phyloP scores from a whole-genome alignment of 2,329 filamentous ascomycete species.

The Westerdykella aurantiaca region DNA sequence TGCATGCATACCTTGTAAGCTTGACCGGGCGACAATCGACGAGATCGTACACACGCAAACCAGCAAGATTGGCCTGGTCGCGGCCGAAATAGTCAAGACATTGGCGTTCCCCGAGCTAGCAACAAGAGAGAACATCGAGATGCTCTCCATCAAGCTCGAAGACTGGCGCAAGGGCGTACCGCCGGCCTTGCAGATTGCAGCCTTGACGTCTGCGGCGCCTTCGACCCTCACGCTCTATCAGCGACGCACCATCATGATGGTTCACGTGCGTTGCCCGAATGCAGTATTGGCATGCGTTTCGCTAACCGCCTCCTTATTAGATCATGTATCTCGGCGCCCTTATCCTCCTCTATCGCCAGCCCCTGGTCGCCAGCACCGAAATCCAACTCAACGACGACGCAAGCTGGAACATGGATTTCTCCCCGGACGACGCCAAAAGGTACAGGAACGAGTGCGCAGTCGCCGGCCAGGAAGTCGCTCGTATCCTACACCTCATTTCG shows the following conservation, averaged over 20 bases:
- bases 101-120: constrained; percentile 25
- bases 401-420: constrained; percentile 18
- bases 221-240: constrained; percentile 24
- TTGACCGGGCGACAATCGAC: constrained; percentile 16
- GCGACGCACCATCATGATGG: constrained; percentile 32
- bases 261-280: constrained; percentile 23
- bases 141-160: constrained; percentile 29
- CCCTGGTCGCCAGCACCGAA: constrained; percentile 30
- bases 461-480: constrained; percentile 33
- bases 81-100: constrained; percentile 32
- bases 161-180: constrained; percentile 32
- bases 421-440: constrained; percentile 20
- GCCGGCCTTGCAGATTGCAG: constrained; percentile 23
- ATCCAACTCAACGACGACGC: constrained; percentile 23
- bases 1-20: constrained; percentile 13
- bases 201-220: constrained; percentile 23
- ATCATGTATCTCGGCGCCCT: constrained; percentile 37
- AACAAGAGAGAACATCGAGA: constrained; percentile 24
- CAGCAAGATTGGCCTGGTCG: constrained; percentile 33
- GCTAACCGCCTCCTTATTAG: constrained; percentile 9
- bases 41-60: constrained; percentile 32
- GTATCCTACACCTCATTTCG: constrained; percentile 29
- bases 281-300: not conserved
- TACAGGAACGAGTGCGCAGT: constrained; percentile 30
- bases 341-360: constrained; percentile 32